phyloP scores from a whole-genome alignment of 179 eudicot genomes.

The Spergularia azorica region DNA sequence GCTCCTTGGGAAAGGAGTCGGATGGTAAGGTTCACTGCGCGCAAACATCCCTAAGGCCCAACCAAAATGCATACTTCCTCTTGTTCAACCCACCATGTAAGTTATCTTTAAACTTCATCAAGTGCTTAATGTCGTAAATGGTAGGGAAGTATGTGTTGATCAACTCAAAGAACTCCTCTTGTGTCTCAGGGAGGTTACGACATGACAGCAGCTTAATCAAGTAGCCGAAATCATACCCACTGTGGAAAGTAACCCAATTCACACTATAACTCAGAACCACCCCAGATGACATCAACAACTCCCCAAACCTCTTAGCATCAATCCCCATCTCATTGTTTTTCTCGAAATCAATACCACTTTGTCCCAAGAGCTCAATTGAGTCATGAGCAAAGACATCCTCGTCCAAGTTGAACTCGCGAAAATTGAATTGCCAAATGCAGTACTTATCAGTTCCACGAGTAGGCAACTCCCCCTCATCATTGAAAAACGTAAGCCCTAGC shows the following conservation, averaged over 20 bases:
- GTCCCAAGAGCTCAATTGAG: constrained; percentile 60
- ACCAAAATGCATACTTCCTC: constrained; percentile 15
- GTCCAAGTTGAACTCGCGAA: constrained; percentile 57
- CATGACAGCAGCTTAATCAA: constrained; percentile 71
- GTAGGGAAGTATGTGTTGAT: constrained; percentile 63
- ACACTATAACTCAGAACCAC: constrained; percentile 66
- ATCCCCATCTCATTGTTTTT: constrained; percentile 63
- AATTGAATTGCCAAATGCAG: constrained; percentile 81
- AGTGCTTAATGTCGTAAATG: constrained; percentile 67
- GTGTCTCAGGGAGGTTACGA: constrained; percentile 58
- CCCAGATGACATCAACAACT: constrained; percentile 77
- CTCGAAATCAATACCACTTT: constrained; percentile 66
- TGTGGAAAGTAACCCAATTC: constrained; percentile 74
- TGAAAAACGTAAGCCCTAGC: constrained; percentile 63
- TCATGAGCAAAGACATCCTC: constrained; percentile 64
- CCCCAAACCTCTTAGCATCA: constrained; percentile 61
- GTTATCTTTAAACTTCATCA: constrained; percentile 74
- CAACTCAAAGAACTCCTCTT: constrained; percentile 53
- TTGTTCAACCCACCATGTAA: constrained; percentile 77
- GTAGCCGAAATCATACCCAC: constrained; percentile 79
- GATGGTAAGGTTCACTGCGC: too few relatives aligned
- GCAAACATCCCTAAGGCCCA: too few relatives aligned
- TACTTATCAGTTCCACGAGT: constrained; percentile 54
- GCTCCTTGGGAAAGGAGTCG: too few relatives aligned
- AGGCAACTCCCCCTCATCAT: constrained; percentile 60